Conservation (phyloP, 2,329 filamentous ascomycete species). For the Rhynchosporium agropyri region DNA sequence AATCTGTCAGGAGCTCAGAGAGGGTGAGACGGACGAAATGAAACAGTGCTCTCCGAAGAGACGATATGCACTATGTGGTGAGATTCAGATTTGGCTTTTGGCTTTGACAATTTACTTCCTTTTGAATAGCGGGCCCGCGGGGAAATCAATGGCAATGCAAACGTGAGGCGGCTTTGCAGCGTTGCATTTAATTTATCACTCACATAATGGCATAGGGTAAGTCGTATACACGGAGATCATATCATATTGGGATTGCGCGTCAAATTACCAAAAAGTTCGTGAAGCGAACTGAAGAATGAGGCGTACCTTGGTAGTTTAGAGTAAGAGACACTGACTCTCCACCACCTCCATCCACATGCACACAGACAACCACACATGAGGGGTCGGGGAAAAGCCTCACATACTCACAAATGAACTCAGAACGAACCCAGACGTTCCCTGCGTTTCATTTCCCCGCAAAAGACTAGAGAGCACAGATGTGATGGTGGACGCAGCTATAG, state of each 20-base stretch:
- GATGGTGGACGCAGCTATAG: slow-evolving; percentile 6
- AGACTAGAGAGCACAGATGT: background rate
- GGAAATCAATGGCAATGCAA: background rate
- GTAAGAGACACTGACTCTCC: background rate
- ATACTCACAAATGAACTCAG: background rate
- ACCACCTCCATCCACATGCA: too few species aligned
- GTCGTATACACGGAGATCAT: background rate
- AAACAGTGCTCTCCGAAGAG: background rate
- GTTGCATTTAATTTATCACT: background rate
- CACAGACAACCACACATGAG: background rate
- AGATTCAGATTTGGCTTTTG: slow-evolving; percentile 4
- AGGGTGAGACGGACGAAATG: background rate
- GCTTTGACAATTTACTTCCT: background rate
- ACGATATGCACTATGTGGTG: slow-evolving; percentile 4
- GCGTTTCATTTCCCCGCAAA: slow-evolving; percentile 4
- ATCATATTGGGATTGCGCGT: background rate
- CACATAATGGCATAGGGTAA: background rate
- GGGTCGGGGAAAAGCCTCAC: background rate
- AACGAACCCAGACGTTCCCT: background rate
- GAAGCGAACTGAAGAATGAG: background rate
- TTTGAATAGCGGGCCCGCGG: background rate
- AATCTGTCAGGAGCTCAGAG: background rate
- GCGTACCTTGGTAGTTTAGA: background rate
- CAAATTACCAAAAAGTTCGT: background rate
- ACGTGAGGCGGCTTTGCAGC: background rate